These are phyloP conservation scores for Lasiosphaeria ovina DNA, from an alignment of 495 filamentous ascomycete species.

Conservation along the genomic window DNA sequence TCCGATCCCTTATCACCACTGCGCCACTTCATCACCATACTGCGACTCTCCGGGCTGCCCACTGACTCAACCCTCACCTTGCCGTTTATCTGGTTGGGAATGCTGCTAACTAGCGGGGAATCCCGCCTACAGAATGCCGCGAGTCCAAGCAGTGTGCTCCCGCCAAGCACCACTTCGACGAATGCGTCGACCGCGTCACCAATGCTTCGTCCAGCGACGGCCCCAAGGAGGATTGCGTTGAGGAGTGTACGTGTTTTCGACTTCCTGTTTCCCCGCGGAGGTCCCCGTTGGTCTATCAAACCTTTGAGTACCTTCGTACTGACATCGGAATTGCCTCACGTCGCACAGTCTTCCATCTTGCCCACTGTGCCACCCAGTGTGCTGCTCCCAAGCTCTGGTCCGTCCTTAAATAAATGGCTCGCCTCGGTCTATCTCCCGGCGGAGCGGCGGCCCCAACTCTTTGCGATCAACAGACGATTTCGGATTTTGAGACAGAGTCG, in stretches of 20 bases:
- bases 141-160: conserved; percentile 79
- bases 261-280: conserved; percentile 6
- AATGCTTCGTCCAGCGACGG: conserved; percentile 59
- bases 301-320: background rate
- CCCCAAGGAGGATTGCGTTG: conserved; percentile 89
- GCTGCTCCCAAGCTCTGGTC: conserved; percentile 95
- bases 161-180: conserved; percentile 95
- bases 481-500: conserved; percentile 1
- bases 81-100: background rate
- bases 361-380: conserved; percentile 87
- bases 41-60: background rate
- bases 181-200: conserved; percentile 93
- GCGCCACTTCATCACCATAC: background rate
- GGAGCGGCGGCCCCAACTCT: background rate
- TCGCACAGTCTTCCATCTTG: conserved; percentile 87
- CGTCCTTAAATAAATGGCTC: conserved; percentile 70
- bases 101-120: conserved; percentile 27
- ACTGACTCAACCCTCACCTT: too few species aligned
- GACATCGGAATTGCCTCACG: conserved; percentile 16
- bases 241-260: conserved; percentile 81
- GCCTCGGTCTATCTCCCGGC: conserved; percentile 4
- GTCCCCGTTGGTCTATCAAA: background rate
- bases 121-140: conserved; percentile 69
- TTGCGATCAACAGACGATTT: conserved; percentile 5
- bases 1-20: background rate